Base-by-base conservation (phyloP, 1,284 basidiomycete genomes). In the Leccinum angustisporum region DNA sequence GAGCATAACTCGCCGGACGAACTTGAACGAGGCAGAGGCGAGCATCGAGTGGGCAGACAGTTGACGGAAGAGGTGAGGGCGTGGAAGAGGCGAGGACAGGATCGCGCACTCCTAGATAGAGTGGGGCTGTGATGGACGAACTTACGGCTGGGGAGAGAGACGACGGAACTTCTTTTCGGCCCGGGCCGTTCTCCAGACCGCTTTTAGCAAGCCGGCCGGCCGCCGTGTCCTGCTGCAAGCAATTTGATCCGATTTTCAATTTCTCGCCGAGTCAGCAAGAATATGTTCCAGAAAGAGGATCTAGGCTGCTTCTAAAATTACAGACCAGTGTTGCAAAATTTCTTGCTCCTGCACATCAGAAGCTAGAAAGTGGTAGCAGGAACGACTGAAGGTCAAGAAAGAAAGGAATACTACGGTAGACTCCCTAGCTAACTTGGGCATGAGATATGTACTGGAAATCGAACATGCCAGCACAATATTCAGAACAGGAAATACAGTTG, bases 401-500 rank as follows among this genome's bases (percentile, higher is more conserved):
- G 38, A 40, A 40, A 40, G 3, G n/a, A 40, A 40, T n/a, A 40
- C 1, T n/a, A n/a, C n/a, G n/a, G 66, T 25, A 65, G 43, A 48
- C 36, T 70, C n/a, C 36, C 1, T 36, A 36, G 40, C 57, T 68
- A 2, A 50, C 57, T n/a, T n/a, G n/a, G 16, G 67, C 9, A 40
- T 0, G 13, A n/a, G 38, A 40, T n/a, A 1, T n/a, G n/a, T n/a
- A n/a, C 38, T 5, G 38, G 16, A 40, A 40, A n/a, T n/a, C n/a
- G 5, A n/a, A n/a, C 38, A 40, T 40, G 16, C 38, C 38, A 71
- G 33, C 38, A 5, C 0, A n/a, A n/a, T 68, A 40, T 36, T 16
- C 59, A 31, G 14, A 25, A 54, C 1, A 9, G 38, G 33, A 48
- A 18, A 38, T 50, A 30, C 14, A 55, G 10, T 50, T 10, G 0